Percentiles rank a stretch among this genome's conserved stretches.
These are phyloP conservation scores for Starmerella bombi DNA, from an alignment of 805 yeast genomes.

Conservation along the genomic window DNA sequence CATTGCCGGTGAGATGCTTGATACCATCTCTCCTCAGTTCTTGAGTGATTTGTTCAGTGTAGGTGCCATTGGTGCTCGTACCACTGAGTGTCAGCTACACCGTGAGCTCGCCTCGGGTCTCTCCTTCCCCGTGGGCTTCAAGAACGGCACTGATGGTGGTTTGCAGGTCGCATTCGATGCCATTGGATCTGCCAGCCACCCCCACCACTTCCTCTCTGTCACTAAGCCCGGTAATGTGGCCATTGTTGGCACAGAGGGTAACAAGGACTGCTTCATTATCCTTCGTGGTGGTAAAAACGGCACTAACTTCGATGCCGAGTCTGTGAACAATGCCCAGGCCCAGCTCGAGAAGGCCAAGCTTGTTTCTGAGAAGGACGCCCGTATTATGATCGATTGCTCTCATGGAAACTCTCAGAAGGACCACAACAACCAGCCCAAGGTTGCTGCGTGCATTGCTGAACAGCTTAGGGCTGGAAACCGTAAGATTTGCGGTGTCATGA, in stretches of 20 bases:
- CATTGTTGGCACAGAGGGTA: slow-evolving; percentile 90
- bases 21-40: slow-evolving; percentile 93
- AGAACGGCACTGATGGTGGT: slow-evolving; percentile 95
- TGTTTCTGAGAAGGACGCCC: slow-evolving; percentile 27
- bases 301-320: slow-evolving; percentile 72
- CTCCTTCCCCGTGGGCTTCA: slow-evolving; percentile 96
- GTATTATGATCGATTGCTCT: slow-evolving; percentile 94
- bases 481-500: slow-evolving; percentile 85
- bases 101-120: slow-evolving; percentile 94
- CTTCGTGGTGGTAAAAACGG: slow-evolving; percentile 92
- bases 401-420: slow-evolving; percentile 92
- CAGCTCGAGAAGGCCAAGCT: slow-evolving; percentile 38
- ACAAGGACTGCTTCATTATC: slow-evolving; percentile 77
- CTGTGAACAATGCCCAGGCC: slow-evolving; percentile 53
- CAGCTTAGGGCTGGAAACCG: slow-evolving; percentile 67
- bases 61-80: slow-evolving; percentile 98
- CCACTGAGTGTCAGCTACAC: slow-evolving; percentile 95
- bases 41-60: slow-evolving; percentile 83
- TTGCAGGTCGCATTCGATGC: slow-evolving; percentile 93
- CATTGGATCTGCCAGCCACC: slow-evolving; percentile 76
- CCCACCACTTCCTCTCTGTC: slow-evolving; percentile 88
- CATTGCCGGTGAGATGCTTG: slow-evolving; percentile 95
- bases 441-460: slow-evolving; percentile 60
- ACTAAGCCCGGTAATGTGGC: slow-evolving; percentile 96
- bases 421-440: slow-evolving; percentile 86